Evolutionary conservation across 2,329 filamentous ascomycete species (phyloP), one percentile per base, ranked within the genome.

Genomic region (Microdochium paspali): DNA sequence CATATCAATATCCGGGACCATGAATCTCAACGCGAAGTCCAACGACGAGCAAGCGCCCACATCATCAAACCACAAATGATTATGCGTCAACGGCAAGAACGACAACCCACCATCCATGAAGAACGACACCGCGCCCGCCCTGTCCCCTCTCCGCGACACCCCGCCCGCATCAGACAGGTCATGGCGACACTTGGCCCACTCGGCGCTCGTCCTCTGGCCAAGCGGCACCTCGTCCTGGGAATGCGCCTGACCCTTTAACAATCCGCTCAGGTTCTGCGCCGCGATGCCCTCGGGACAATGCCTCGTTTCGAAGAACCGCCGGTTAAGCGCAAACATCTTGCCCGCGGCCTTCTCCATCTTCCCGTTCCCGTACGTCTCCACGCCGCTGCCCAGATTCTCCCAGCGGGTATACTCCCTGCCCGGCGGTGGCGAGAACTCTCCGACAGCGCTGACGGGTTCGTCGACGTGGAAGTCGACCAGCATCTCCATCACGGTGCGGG

Each of bases 11-110:
- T 64, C 61, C 0, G 60, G 63, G 1, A 56, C 57, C 49, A 73
- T 69, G 7, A 73, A 52, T 1, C 73, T 60, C 48, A 77, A 48
- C 4, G 74, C 66, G 55, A 77, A 77, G 52, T 77, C 73, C 18
- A 77, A 53, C 10, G 64, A 69, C 2, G 67, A 69, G 46, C 67
- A 72, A 2, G 72, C 70, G 6, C 53, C 64, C 0, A 61, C 61
- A 32, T 76, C 71, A 2, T 69, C 64, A 28, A 75, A 61, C 53
- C 63, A 71, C 59, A 65, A 54, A 10, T 70, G 62, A 44, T 58
- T 64, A 46, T 72, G 71, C 1, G 58, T 60, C 45, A 77, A 51
- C 0, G 72, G 70, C 1, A 68, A 26, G 30, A 76, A 74, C 0
- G 69, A 58, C 4, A 76, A 51, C 0, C 58, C 69, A 0, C 61